Evolutionary conservation across 768 basidiomycete species (phyloP).

Genomic region (Ramaria rubella): DNA sequence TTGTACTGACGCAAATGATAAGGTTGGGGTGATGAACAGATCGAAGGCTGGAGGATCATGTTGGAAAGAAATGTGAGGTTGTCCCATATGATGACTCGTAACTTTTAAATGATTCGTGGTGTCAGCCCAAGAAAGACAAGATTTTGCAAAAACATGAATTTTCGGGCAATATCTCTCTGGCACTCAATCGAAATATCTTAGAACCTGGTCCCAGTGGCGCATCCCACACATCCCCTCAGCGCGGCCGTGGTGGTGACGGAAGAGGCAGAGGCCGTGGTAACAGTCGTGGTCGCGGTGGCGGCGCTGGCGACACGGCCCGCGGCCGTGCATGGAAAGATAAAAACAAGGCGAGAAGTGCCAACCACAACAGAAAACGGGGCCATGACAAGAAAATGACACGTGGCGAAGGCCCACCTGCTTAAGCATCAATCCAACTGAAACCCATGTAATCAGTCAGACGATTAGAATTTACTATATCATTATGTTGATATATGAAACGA

Average conservation of each 20-base stretch:
- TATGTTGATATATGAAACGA: too few relatives aligned
- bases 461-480: not conserved
- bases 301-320: conserved; percentile 35
- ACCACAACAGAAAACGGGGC: conserved; percentile 73
- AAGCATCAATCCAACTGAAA: not conserved
- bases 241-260: conserved; percentile 32
- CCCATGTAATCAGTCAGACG: too few relatives aligned
- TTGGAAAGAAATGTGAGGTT: conserved; percentile 75
- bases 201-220: conserved; percentile 10
- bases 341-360: conserved; percentile 65
- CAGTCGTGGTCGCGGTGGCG: conserved; percentile 27
- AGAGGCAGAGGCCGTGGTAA: conserved; percentile 34
- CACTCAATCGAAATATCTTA: not conserved
- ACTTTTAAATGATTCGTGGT: not conserved
- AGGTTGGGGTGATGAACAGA: conserved; percentile 79
- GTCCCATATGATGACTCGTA: not conserved
- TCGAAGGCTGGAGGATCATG: conserved; percentile 91
- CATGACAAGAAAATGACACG: conserved; percentile 86
- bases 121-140: conserved; percentile 66
- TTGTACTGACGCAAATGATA: not conserved
- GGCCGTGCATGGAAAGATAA: conserved; percentile 72
- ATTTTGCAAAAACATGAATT: conserved; percentile 75
- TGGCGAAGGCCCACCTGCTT: conserved; percentile 35
- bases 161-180: conserved; percentile 44
- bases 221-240: not conserved